These are phyloP conservation scores for Citrus inodora DNA, from an alignment of 345 rosid genomes.

Conservation along the genomic window DNA sequence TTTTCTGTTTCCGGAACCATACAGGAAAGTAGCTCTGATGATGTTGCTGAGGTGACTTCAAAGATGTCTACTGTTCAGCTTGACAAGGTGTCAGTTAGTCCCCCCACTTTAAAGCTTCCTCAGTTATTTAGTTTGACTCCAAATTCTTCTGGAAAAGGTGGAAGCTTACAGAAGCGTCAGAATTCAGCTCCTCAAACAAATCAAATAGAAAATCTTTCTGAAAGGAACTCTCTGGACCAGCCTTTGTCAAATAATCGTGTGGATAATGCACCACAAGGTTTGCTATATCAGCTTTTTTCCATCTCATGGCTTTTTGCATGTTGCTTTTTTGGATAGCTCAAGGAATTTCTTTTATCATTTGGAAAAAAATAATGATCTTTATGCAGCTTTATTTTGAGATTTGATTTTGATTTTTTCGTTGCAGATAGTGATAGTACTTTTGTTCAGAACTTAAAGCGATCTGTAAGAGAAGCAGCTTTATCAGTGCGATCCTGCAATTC, in stretches of 20 bases:
- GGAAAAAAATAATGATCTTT: neutral
- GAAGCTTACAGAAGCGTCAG: constrained; percentile 72
- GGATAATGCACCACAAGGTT: constrained; percentile 66
- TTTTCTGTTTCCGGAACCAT: constrained; percentile 5
- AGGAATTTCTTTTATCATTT: constrained; percentile 3
- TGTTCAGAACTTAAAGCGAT: constrained; percentile 77
- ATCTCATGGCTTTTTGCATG: neutral
- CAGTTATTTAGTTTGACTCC: constrained; percentile 90
- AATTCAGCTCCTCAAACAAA: constrained; percentile 47
- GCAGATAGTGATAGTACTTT: constrained; percentile 65
- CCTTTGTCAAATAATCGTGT: constrained; percentile 40
- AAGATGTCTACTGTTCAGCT: constrained; percentile 70
- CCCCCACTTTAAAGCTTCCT: constrained; percentile 85
- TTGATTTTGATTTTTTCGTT: constrained; percentile 10
- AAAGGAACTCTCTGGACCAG: constrained; percentile 53
- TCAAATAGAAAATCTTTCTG: constrained; percentile 60
- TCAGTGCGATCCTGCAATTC: constrained; percentile 54
- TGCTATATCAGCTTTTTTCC: constrained; percentile 15
- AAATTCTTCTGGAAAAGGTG: constrained; percentile 82
- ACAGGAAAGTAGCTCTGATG: constrained; percentile 76
- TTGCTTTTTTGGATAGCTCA: neutral
- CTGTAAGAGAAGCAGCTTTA: constrained; percentile 91
- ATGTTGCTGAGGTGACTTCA: constrained; percentile 65
- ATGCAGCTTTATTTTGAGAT: constrained; percentile 7
- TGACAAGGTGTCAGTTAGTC: constrained; percentile 68